A percentile compares a stretch with the other conserved stretches of the same genome.
phyloP scores from a whole-genome alignment of 2,329 filamentous ascomycete genomes.

The Venturia effusa region DNA sequence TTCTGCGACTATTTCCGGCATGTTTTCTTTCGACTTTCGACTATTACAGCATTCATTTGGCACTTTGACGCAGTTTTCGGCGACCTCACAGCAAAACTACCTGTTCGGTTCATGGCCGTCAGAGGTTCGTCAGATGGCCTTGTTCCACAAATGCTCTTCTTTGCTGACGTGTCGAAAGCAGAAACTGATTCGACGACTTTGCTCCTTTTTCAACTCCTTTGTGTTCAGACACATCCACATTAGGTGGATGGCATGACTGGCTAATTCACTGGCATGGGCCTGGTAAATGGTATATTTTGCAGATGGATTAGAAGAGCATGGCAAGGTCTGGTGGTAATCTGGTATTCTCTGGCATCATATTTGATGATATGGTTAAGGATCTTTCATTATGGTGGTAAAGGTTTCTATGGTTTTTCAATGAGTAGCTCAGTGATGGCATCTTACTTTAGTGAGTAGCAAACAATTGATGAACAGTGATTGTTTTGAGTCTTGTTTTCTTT shows the following conservation, averaged over 20 bases:
- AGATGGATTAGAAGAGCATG: background rate
- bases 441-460: background rate
- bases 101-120: background rate
- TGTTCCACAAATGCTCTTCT: background rate
- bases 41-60: constrained; percentile 1
- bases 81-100: background rate
- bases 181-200: background rate
- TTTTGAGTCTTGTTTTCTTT: background rate
- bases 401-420: background rate
- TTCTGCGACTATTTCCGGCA: constrained; percentile 1
- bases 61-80: background rate
- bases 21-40: background rate
- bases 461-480: background rate
- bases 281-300: background rate
- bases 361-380: background rate
- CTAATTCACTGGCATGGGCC: background rate
- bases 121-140: background rate
- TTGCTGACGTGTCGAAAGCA: background rate
- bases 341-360: background rate
- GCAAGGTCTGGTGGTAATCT: background rate
- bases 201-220: background rate
- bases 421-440: background rate
- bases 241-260: background rate
- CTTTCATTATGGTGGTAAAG: background rate
- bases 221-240: background rate